phyloP scores from a whole-genome alignment of 2,329 filamentous ascomycete species.

The Salinomyces thailandicus region DNA sequence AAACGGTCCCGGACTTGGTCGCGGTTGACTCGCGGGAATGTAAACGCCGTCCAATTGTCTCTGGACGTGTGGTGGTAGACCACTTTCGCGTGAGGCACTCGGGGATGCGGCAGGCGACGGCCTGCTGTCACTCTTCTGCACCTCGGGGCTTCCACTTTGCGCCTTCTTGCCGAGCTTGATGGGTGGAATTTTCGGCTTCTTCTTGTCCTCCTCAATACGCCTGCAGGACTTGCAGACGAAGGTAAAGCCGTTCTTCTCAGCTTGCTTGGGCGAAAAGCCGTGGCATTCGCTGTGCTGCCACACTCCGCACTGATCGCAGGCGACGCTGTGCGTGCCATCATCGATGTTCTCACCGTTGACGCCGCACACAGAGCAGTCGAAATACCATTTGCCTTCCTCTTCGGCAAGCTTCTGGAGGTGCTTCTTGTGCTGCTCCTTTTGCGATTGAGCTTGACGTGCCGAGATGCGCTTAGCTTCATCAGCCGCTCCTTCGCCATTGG shows the following conservation, averaged over 20 bases:
- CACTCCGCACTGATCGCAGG: slow-evolving; percentile 85
- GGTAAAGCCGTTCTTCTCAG: slow-evolving; percentile 75
- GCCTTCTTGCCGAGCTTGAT: slow-evolving; percentile 43
- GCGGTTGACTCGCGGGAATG: slow-evolving; percentile 5
- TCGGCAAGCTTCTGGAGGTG: slow-evolving; percentile 60
- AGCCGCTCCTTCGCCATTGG: slow-evolving; percentile 49
- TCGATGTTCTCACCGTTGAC: slow-evolving; percentile 80
- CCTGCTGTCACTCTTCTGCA: slow-evolving; percentile 3
- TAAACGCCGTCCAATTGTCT: slow-evolving; percentile 16
- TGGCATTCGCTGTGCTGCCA: slow-evolving; percentile 97
- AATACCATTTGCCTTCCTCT: slow-evolving; percentile 78
- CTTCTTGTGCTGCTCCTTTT: slow-evolving; percentile 69
- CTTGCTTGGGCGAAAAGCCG: slow-evolving; percentile 64
- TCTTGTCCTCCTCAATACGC: slow-evolving; percentile 52
- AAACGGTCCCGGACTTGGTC: slow-evolving; percentile 12
- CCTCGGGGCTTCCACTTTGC: slow-evolving; percentile 15
- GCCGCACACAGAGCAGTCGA: slow-evolving; percentile 83
- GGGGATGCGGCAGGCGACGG: background rate
- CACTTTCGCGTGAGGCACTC: slow-evolving; percentile 1
- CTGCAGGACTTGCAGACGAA: slow-evolving; percentile 76
- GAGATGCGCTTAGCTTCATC: slow-evolving; percentile 49
- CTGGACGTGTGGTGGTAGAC: slow-evolving; percentile 17
- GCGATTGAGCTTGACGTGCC: slow-evolving; percentile 67
- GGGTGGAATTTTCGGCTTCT: slow-evolving; percentile 51
- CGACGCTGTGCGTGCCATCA: slow-evolving; percentile 85